Evolutionary conservation across 345 rosid genomes (phyloP), one percentile per base, ranked within the genome.

Genomic region (Gossypium mustelinum): DNA sequence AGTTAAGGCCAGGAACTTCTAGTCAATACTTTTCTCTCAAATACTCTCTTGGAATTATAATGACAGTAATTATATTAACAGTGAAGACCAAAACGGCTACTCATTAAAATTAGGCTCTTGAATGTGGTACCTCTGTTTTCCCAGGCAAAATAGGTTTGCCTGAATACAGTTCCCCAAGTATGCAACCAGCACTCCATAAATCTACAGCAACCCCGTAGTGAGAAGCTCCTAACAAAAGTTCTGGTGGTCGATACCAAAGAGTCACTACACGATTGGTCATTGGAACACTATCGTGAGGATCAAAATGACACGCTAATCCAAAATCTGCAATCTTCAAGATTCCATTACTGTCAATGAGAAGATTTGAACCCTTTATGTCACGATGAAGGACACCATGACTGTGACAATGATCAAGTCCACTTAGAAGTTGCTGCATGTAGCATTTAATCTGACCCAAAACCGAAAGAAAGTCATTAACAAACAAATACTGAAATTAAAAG

Each of bases 241-340:
- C 97, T 0, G 98, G 98, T 1, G 98, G 97, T 77, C 98, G 81
- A 85, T 94, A 94, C 98, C 98, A 94, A 55, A 94, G 97, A 24
- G 97, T 94, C 81, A 94, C 97, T 67, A 94, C 98, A 39, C 98
- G 97, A 78, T 94, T 92, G 17, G 98, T 94, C 87, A 92, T 76
- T 2, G 87, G 92, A 65, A 73, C 80, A 2, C 76, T 84, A 50
- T 88, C 66, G n/a, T 78, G 70, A 43, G 97, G 92, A 77, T 92
- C 82, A 59, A 85, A 94, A 83, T 84, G 82, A 71, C 89, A 90
- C 29, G 98, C 95, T 65, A 94, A 75, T 48, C 98, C 98, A 71
- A 94, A 94, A 87, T 94, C 98, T 1, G 97, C 97, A 77, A 94
- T 92, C 88, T 94, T 94, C 84, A 94, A 84, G 78, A 85, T 24